These are phyloP conservation scores for Xylariaceae sp. DNA, from an alignment of 2,329 filamentous ascomycete genomes.

Conservation along the genomic window DNA sequence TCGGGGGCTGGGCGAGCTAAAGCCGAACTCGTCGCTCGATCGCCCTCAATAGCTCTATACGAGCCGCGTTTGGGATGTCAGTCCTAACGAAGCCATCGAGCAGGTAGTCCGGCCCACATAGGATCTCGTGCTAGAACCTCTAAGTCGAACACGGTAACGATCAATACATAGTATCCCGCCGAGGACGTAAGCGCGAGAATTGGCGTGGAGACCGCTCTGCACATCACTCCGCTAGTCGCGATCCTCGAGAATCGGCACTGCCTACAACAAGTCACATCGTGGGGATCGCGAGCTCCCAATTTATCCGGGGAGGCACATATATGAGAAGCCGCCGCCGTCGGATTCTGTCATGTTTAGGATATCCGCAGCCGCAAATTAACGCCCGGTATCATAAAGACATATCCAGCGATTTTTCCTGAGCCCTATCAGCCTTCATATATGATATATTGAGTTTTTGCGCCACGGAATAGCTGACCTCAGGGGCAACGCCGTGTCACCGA, in stretches of 20 bases:
- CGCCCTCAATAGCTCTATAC: no score
- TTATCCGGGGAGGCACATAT: constrained; percentile 9
- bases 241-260: neutral
- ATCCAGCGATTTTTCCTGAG: no score
- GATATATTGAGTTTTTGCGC: no score
- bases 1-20: no score
- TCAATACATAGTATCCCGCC: neutral
- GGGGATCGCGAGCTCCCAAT: neutral
- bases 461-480: no score
- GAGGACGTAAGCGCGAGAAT: neutral
- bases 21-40: no score
- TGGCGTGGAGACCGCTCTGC: neutral
- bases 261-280: neutral
- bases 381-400: no score
- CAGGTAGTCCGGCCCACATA: neutral
- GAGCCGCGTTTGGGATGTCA: no score
- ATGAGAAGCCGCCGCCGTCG: neutral
- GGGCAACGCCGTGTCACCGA: no score
- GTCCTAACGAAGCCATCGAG: no score
- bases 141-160: neutral
- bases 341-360: neutral
- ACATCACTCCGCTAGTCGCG: neutral
- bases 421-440: no score
- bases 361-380: constrained; percentile 1
- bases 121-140: no score